A percentile compares a stretch with the other conserved stretches of the same genome.
Evolutionary conservation across 345 rosid genomes (phyloP).

Genomic region (Eucalyptus pauciflora): DNA sequence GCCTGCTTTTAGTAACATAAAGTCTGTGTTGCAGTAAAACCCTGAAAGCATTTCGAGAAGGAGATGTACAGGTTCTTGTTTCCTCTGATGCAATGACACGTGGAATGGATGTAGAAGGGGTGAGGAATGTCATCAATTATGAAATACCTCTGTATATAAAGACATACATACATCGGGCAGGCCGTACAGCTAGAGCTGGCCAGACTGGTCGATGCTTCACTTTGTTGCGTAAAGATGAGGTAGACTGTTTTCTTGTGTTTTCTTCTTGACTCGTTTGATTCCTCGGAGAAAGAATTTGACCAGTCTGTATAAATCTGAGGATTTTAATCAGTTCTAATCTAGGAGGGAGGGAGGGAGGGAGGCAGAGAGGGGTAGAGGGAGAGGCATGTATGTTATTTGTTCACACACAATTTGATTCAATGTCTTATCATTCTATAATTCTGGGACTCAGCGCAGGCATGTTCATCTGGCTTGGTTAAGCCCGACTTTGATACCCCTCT

Average conservation of each 20-base stretch:
- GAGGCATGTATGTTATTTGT: background rate
- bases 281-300: background rate
- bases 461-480: background rate
- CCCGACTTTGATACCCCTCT: background rate
- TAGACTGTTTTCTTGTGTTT: background rate
- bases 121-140: constrained; percentile 76
- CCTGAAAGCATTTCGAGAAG: constrained; percentile 66
- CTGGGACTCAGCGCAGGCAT: background rate
- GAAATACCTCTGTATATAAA: constrained; percentile 75
- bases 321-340: background rate
- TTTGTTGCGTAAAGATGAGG: constrained; percentile 64
- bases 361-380: background rate
- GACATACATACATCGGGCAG: constrained; percentile 91
- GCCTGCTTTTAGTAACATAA: background rate
- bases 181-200: constrained; percentile 96
- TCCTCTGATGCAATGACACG: constrained; percentile 94
- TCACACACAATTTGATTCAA: background rate
- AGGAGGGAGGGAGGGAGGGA: background rate
- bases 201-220: constrained; percentile 84
- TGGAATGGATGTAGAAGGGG: constrained; percentile 96
- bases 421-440: background rate
- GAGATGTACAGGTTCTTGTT: constrained; percentile 82
- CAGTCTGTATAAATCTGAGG: background rate
- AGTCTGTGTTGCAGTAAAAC: constrained; percentile 54
- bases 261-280: background rate